Evolutionary conservation across 352 stramenopile species (phyloP).

Genomic region (Phytophthora cactorum): DNA sequence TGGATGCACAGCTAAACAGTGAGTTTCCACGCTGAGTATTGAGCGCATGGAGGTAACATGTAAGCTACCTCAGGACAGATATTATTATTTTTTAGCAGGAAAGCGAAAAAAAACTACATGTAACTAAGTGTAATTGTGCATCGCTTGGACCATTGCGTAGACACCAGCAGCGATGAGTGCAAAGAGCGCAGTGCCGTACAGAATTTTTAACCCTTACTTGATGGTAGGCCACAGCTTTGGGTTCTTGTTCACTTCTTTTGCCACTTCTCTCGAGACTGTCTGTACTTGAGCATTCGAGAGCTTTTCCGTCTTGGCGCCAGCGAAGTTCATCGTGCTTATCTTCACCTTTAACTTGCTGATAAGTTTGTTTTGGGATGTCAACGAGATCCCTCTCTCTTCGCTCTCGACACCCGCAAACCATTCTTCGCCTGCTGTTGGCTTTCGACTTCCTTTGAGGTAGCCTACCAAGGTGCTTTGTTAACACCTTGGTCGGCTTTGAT

Average conservation of each 20-base stretch:
- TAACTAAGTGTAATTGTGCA: no score
- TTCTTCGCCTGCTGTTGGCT: neutral
- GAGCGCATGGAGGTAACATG: no score
- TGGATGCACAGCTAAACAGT: slow-evolving; percentile 63
- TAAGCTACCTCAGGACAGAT: no score
- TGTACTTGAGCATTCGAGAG: neutral
- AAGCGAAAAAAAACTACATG: no score
- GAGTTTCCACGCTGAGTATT: slow-evolving; percentile 49
- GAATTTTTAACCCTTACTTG: neutral
- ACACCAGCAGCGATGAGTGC: neutral
- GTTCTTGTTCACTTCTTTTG: neutral
- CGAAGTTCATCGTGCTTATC: neutral
- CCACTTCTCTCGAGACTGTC: neutral
- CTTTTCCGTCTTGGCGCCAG: neutral
- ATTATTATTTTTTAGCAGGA: no score
- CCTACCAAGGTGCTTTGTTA: no score
- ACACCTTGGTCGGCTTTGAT: neutral
- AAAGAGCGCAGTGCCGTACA: neutral
- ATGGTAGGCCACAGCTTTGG: neutral
- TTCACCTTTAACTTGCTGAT: neutral
- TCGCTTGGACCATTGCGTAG: neutral
- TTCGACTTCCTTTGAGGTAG: neutral
- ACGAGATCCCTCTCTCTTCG: neutral
- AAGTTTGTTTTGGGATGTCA: neutral
- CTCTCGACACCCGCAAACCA: neutral